These are phyloP conservation scores for Vinca minor DNA, from an alignment of 257 asterid species.

Conservation along the genomic window DNA sequence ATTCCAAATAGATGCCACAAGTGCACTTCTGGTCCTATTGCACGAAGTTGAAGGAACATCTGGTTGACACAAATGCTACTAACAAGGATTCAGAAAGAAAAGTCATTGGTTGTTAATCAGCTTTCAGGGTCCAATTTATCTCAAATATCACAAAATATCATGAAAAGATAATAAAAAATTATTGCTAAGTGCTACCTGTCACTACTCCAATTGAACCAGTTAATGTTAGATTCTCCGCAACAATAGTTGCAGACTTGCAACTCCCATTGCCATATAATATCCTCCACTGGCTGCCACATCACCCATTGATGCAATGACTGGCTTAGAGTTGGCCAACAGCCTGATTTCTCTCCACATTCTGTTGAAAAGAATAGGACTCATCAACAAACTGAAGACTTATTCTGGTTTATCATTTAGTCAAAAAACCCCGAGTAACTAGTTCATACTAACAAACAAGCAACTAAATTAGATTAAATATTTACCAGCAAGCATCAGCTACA, in stretches of 20 bases:
- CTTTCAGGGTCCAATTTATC: not conserved
- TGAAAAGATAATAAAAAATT: not conserved
- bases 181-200: slow-evolving; percentile 46
- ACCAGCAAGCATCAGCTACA: not conserved
- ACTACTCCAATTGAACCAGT: slow-evolving; percentile 99
- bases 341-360: slow-evolving; percentile 99
- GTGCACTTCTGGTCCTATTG: not conserved
- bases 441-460: not conserved
- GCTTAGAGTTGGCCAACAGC: slow-evolving; percentile 78
- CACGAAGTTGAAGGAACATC: no score
- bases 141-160: not conserved
- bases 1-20: not conserved
- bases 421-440: no score
- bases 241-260: slow-evolving; percentile 65
- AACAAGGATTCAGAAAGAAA: not conserved
- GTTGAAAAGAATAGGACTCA: slow-evolving; percentile 19
- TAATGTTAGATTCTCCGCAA: slow-evolving; percentile 83
- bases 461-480: not conserved
- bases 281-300: slow-evolving; percentile 99
- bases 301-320: slow-evolving; percentile 93
- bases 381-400: slow-evolving; percentile 2
- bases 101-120: not conserved
- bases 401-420: not conserved
- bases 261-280: slow-evolving; percentile 96
- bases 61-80: slow-evolving; percentile 3